phyloP scores from a whole-genome alignment of 169 alveolate genomes.

The Besnoitia besnoiti region DNA sequence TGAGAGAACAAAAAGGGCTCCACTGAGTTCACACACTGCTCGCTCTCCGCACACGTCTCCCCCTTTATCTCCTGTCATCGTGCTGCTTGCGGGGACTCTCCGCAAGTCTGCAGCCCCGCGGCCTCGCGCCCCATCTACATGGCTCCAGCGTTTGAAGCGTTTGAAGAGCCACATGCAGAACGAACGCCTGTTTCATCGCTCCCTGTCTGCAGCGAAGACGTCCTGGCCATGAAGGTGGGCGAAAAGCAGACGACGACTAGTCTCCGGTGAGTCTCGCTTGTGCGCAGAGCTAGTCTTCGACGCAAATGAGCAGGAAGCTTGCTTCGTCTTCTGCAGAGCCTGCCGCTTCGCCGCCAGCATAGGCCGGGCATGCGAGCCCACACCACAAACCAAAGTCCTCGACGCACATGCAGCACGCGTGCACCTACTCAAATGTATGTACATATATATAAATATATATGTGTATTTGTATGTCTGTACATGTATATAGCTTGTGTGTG shows the following conservation, averaged over 20 bases:
- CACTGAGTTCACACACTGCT: neutral
- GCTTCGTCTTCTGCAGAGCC: neutral
- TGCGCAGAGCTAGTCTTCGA: neutral
- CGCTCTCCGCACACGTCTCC: neutral
- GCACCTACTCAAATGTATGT: neutral
- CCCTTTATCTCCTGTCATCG: neutral
- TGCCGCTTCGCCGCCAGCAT: too few species aligned
- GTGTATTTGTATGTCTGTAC: neutral
- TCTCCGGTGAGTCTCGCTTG: neutral
- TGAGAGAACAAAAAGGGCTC: too few species aligned
- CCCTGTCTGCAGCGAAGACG: neutral
- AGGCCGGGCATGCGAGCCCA: neutral
- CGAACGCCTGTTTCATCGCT: neutral
- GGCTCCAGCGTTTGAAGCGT: too few species aligned
- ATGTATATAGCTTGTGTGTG: too few species aligned
- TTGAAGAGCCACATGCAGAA: too few species aligned
- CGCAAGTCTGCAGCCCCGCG: too few species aligned
- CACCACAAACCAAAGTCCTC: too few species aligned
- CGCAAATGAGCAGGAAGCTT: neutral
- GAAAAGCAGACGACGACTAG: neutral
- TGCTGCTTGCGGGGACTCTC: neutral
- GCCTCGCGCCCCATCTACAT: too few species aligned
- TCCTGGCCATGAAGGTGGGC: slow-evolving; percentile 7
- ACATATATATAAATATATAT: neutral
- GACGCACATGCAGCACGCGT: neutral